phyloP scores from a whole-genome alignment of 257 asterid genomes.

The Thymus quinquecostatus region DNA sequence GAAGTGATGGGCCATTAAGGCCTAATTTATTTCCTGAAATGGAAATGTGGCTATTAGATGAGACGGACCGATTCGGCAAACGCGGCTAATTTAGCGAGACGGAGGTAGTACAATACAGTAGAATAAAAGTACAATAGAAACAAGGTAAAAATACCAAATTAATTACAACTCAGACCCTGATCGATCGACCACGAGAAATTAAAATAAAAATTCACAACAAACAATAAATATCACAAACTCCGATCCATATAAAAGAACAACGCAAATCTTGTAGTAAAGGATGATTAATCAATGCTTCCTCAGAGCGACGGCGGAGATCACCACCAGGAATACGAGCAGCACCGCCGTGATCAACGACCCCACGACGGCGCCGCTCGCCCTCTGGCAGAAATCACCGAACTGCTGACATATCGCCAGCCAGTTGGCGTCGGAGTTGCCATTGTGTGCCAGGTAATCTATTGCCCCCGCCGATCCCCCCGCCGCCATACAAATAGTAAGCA shows the following conservation, averaged over 20 bases:
- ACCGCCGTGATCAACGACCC: constrained; percentile 57
- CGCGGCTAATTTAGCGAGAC: too few relatives aligned
- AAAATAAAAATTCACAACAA: neutral
- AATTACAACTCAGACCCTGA: constrained; percentile 23
- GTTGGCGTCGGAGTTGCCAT: constrained; percentile 68
- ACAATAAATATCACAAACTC: neutral
- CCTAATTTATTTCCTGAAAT: too few relatives aligned
- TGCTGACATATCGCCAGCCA: constrained; percentile 90
- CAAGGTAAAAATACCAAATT: neutral
- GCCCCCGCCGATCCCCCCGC: constrained; percentile 77
- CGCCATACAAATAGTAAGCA: constrained; percentile 59
- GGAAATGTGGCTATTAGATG: too few relatives aligned
- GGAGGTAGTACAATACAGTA: neutral
- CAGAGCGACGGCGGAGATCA: constrained; percentile 57
- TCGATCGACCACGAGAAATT: neutral
- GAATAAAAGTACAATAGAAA: neutral
- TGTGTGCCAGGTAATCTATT: constrained; percentile 79
- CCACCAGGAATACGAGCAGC: constrained; percentile 45
- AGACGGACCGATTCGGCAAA: too few relatives aligned
- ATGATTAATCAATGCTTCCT: constrained; percentile 35
- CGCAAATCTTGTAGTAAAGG: neutral
- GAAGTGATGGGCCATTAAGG: too few relatives aligned
- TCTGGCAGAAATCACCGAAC: constrained; percentile 68
- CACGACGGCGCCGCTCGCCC: constrained; percentile 77
- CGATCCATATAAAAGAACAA: neutral